Conservation (phyloP, 1,284 basidiomycete species). For the Cutaneotrichosporon cavernicola region DNA sequence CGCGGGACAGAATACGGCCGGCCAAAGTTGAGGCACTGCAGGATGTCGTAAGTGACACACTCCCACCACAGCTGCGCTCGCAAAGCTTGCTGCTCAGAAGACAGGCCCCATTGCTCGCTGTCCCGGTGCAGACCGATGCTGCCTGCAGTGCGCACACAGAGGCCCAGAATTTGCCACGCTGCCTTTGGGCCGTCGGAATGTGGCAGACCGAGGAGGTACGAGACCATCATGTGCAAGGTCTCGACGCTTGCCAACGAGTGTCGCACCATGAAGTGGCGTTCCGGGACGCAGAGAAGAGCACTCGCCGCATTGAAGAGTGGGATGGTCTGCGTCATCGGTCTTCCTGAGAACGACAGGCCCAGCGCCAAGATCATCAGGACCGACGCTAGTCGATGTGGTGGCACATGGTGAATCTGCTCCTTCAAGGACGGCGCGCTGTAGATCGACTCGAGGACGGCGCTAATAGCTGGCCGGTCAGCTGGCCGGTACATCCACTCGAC, state of each 20-base stretch:
- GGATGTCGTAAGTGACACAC: slow-evolving; percentile 27
- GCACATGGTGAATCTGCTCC: slow-evolving; percentile 25
- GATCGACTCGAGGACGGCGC: slow-evolving; percentile 16
- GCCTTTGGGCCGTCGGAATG: slow-evolving; percentile 25
- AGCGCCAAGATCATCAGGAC: slow-evolving; percentile 26
- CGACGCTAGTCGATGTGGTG: slow-evolving; percentile 25
- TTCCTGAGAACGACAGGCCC: slow-evolving; percentile 16
- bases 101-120: slow-evolving; percentile 29
- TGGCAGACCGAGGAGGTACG: slow-evolving; percentile 25
- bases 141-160: slow-evolving; percentile 23
- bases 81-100: slow-evolving; percentile 24
- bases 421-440: slow-evolving; percentile 20
- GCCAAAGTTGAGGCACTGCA: slow-evolving; percentile 35
- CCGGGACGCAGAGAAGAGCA: slow-evolving; percentile 22
- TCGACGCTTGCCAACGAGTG: slow-evolving; percentile 28
- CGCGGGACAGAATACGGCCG: slow-evolving; percentile 30
- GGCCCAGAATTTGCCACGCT: slow-evolving; percentile 29
- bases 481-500: slow-evolving; percentile 36
- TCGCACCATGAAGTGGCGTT: slow-evolving; percentile 27
- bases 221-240: slow-evolving; percentile 32
- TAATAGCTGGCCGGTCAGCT: slow-evolving; percentile 14
- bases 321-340: slow-evolving; percentile 18
- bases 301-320: slow-evolving; percentile 25
- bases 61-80: slow-evolving; percentile 29
- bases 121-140: slow-evolving; percentile 29